Conservation (phyloP, 208 protist species). For the Trypanosoma boissoni region DNA sequence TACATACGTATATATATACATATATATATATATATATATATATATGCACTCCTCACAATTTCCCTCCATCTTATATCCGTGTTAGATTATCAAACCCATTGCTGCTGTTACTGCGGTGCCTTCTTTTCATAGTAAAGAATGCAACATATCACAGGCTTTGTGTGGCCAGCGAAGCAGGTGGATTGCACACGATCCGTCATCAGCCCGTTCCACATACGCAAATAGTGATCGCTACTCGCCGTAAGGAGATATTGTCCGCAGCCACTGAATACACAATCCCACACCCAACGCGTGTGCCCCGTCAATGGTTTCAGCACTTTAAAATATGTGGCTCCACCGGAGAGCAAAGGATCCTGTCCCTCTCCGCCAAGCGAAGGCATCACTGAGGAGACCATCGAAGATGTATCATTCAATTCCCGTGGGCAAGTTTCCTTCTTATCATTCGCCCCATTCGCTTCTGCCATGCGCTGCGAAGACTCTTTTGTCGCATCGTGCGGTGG, state of each 20-base stretch:
- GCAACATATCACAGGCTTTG: slow-evolving; percentile 68
- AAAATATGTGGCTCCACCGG: slow-evolving; percentile 29
- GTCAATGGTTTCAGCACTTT: slow-evolving; percentile 55
- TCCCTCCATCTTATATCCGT: neutral
- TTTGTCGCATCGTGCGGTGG: no score
- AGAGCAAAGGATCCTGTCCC: slow-evolving; percentile 1
- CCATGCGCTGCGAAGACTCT: no score
- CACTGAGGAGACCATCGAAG: slow-evolving; percentile 8
- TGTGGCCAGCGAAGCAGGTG: slow-evolving; percentile 66
- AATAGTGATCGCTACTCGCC: slow-evolving; percentile 69
- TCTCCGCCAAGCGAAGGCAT: slow-evolving; percentile 15
- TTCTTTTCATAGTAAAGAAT: slow-evolving; percentile 33
- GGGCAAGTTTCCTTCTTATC: neutral
- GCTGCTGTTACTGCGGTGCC: neutral
- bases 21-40: neutral
- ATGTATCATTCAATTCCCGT: neutral
- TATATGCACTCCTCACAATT: neutral
- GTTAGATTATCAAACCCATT: neutral
- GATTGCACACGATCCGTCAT: slow-evolving; percentile 59
- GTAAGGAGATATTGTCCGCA: slow-evolving; percentile 72
- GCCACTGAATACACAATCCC: slow-evolving; percentile 82
- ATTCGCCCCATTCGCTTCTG: neutral
- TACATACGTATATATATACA: neutral
- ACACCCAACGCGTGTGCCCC: slow-evolving; percentile 82
- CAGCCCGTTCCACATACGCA: slow-evolving; percentile 76